phyloP scores from a whole-genome alignment of 495 filamentous ascomycete genomes.

The Xylaria bambusicola region DNA sequence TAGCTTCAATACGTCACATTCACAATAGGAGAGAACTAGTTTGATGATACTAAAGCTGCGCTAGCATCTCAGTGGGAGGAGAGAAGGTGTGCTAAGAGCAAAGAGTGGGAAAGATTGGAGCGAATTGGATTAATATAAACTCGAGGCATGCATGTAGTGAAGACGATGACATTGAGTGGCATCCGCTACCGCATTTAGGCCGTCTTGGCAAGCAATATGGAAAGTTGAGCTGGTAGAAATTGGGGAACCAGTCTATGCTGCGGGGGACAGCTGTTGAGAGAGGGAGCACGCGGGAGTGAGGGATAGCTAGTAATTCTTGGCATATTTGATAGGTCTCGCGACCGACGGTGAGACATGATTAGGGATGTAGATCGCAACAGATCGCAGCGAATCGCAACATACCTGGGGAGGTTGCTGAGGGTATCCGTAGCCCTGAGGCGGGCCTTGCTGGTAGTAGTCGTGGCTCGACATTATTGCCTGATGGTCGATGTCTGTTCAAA shows the following conservation, averaged over 20 bases:
- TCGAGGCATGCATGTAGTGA: background rate
- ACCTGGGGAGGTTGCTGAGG: conserved; percentile 44
- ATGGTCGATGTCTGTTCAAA: background rate
- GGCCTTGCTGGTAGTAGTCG: conserved; percentile 46
- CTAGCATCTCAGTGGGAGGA: background rate
- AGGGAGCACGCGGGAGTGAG: no score
- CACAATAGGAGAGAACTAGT: background rate
- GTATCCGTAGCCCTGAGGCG: conserved; percentile 41
- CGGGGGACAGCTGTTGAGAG: conserved; percentile 1
- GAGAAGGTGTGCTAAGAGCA: no score
- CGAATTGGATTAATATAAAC: background rate
- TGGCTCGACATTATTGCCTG: conserved; percentile 46
- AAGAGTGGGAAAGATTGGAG: background rate
- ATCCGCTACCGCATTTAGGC: background rate
- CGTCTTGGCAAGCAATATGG: background rate
- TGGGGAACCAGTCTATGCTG: background rate
- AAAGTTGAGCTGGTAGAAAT: background rate
- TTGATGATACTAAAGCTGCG: background rate
- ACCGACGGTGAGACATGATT: conserved; percentile 22
- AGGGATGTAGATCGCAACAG: conserved; percentile 13
- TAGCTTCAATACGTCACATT: conserved; percentile 7
- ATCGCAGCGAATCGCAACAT: no score
- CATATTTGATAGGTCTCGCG: conserved; percentile 17
- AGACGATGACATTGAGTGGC: background rate
- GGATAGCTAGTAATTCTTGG: conserved; percentile 18